Base-by-base conservation (phyloP, 2,329 filamentous ascomycete species). In the Escovopsis sp. region DNA sequence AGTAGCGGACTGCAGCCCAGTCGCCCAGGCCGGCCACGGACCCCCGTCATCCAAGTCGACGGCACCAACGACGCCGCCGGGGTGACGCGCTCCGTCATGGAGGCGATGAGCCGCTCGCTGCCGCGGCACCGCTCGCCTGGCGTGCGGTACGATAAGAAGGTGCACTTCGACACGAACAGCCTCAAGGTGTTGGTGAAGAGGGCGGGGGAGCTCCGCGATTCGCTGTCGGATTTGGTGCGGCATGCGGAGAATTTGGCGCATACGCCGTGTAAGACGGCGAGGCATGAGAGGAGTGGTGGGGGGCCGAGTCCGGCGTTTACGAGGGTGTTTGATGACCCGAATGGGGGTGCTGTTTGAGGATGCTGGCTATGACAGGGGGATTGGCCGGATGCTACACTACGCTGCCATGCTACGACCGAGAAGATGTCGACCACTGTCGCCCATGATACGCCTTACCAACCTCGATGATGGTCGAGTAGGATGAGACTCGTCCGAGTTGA, bases 161-260 rank as follows among this genome's bases (percentile, higher is more conserved):
- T 79, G 47, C 76, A 76, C 39, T 79, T 79, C 42, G 75, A 78
- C 48, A 79, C 75, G 5, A 77, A 76, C 42, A 79, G 72, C 51
- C 61, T 79, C n/a, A 73, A 72, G 45, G 70, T 74, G 46, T 57
- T 79, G 35, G 75, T 79, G 27, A 73, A 72, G 49, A 64, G 72
- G 39, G 75, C 75, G 2, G 65, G 69, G 19, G 68, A 70, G 37
- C 54, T 79, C 25, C 66, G 69, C 19, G 72, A 77, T 43, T 58
- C 61, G 4, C 55, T 79, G 16, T 72, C 72, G 0, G 72, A 78
- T 36, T 52, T 72, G 5, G 61, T 79, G 32, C 70, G 74, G 33
- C 64, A 63, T 35, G 69, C 65, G 27, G 74, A 79, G 45, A 63
- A 71, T 19, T 60, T 72, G 34, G 68, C 68, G 0, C 63, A 66